Percentiles rank a stretch among this genome's conserved stretches.
phyloP scores from a whole-genome alignment of 1,139 yeast species.

The Blastobotrys persicus region DNA sequence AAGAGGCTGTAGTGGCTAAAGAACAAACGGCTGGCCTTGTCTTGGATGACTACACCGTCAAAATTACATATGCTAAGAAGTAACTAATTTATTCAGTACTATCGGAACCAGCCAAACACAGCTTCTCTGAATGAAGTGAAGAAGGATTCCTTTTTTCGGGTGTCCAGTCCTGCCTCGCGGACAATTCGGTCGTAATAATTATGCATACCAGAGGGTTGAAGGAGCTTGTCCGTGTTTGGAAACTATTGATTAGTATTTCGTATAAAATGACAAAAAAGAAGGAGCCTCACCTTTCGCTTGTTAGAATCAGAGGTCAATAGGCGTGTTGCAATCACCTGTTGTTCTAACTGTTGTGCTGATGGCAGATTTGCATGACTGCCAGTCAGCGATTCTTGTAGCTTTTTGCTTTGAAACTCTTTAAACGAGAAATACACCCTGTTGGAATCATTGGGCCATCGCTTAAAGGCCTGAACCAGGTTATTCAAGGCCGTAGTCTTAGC shows the following conservation, averaged over 20 bases:
- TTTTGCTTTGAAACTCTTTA: slow-evolving; percentile 30
- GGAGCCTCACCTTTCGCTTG: slow-evolving; percentile 23
- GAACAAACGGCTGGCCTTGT: slow-evolving; percentile 40
- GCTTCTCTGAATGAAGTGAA: slow-evolving; percentile 33
- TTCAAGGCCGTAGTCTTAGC: slow-evolving; percentile 14
- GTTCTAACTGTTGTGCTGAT: slow-evolving; percentile 28
- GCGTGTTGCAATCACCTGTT: slow-evolving; percentile 31
- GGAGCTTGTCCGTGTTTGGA: slow-evolving; percentile 51
- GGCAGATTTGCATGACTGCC: slow-evolving; percentile 25
- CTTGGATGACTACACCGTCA: slow-evolving; percentile 39
- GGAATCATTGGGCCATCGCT: slow-evolving; percentile 32
- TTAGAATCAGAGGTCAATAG: slow-evolving; percentile 27
- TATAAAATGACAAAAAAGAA: background rate
- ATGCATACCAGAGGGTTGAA: slow-evolving; percentile 81
- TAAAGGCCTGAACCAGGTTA: slow-evolving; percentile 24
- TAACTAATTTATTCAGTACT: slow-evolving; percentile 26
- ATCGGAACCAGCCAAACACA: slow-evolving; percentile 38
- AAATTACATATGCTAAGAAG: slow-evolving; percentile 53
- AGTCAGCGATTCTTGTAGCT: slow-evolving; percentile 29
- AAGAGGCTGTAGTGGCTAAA: slow-evolving; percentile 47
- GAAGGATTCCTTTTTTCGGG: slow-evolving; percentile 68
- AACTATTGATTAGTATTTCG: slow-evolving; percentile 23
- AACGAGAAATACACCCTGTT: slow-evolving; percentile 36
- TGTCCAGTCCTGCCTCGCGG: slow-evolving; percentile 50
- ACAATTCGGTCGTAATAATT: slow-evolving; percentile 68